Conservation (phyloP, 1,284 basidiomycete genomes). For the Rhodotorula mucilaginosa region DNA sequence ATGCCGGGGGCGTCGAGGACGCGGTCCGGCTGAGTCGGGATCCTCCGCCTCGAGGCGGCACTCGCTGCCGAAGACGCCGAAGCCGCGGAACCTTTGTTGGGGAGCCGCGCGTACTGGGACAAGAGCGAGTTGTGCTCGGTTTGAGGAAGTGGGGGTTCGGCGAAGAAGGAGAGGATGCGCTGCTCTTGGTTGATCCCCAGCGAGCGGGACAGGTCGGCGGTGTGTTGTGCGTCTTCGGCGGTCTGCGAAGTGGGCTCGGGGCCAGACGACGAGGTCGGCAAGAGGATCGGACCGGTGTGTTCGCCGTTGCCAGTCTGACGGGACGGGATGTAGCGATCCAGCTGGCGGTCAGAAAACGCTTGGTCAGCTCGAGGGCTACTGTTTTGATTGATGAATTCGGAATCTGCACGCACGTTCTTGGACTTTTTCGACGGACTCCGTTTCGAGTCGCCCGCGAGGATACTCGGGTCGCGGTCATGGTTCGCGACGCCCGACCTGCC, state of each 20-base stretch:
- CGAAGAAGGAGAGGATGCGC: conserved; percentile 52
- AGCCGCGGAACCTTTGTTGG: conserved; percentile 45
- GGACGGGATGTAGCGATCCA: conserved; percentile 41
- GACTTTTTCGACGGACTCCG: conserved; percentile 37
- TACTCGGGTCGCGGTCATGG: conserved; percentile 26
- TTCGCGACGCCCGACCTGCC: conserved; percentile 33
- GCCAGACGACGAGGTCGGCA: conserved; percentile 14
- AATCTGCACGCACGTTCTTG: conserved; percentile 19
- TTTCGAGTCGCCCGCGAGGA: conserved; percentile 20
- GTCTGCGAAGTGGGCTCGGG: conserved; percentile 11
- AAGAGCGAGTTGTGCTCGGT: conserved; percentile 44
- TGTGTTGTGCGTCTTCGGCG: conserved; percentile 39
- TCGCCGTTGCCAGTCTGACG: conserved; percentile 31
- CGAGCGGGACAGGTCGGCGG: conserved; percentile 43
- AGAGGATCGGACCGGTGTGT: conserved; percentile 40
- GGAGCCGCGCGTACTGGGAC: conserved; percentile 47
- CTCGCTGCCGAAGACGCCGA: conserved; percentile 61
- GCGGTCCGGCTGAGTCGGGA: conserved; percentile 78
- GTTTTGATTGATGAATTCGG: too few relatives aligned
- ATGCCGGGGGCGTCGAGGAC: conserved; percentile 94
- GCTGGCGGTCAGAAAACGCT: background rate
- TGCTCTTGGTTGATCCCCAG: conserved; percentile 48
- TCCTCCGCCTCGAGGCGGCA: conserved; percentile 68
- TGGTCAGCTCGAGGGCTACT: background rate
- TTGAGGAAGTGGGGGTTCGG: conserved; percentile 49